A percentile compares a stretch with the other conserved stretches of the same genome.
Evolutionary conservation across 139 green algal species (phyloP).

Genomic region (Tetradesmus lagerheimii): DNA sequence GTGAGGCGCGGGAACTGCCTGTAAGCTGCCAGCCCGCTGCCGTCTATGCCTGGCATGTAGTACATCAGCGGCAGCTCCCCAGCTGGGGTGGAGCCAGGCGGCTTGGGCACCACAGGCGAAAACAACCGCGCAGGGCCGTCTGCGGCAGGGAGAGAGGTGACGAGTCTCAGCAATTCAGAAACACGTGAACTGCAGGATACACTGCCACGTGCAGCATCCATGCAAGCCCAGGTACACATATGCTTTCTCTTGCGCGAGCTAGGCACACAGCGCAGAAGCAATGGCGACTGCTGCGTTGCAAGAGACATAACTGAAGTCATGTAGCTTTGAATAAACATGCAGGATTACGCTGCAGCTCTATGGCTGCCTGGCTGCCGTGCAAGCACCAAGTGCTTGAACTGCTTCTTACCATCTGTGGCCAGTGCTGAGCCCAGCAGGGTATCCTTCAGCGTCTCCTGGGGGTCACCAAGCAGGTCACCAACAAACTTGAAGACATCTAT

Average conservation of each 20-base stretch:
- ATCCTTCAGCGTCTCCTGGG: constrained; percentile 15
- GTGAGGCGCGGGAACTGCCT: constrained; percentile 82
- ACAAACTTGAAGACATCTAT: constrained; percentile 26
- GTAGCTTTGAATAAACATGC: too few species aligned
- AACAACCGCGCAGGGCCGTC: constrained; percentile 52
- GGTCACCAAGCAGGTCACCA: constrained; percentile 35
- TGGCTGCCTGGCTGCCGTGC: neutral
- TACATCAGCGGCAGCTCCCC: constrained; percentile 78
- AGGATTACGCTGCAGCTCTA: neutral
- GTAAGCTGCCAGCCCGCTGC: constrained; percentile 64
- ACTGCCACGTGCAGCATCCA: too few species aligned
- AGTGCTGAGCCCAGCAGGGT: constrained; percentile 39
- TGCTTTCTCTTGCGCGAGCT: too few species aligned
- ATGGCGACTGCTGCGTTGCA: too few species aligned
- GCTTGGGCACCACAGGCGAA: constrained; percentile 45
- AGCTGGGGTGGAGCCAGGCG: neutral
- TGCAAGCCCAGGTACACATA: too few species aligned
- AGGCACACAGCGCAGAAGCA: too few species aligned
- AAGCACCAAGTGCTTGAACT: neutral
- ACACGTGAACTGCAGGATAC: too few species aligned
- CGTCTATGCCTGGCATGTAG: constrained; percentile 75
- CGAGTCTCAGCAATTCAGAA: too few species aligned
- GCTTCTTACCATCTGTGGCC: constrained; percentile 39
- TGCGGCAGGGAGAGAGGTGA: neutral
- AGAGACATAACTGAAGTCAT: too few species aligned